Percentiles rank a stretch among this genome's conserved stretches.
Conservation (phyloP, 805 yeast genomes). For the Ogataea angusta region DNA sequence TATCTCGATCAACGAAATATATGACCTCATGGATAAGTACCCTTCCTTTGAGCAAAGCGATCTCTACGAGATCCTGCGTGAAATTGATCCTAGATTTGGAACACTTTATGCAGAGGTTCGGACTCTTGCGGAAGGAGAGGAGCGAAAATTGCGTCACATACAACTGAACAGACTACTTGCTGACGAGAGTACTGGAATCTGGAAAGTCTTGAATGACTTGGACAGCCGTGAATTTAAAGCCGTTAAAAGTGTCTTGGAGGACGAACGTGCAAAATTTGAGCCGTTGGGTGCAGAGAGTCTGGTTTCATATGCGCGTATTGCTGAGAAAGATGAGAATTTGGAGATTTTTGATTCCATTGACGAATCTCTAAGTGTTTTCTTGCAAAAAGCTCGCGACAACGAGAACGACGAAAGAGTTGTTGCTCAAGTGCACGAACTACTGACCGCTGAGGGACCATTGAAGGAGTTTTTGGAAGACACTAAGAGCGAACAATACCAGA, state of each 20-base stretch:
- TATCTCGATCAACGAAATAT: constrained; percentile 3
- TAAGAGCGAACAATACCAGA: neutral
- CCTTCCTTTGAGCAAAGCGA: constrained; percentile 22
- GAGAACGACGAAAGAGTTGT: neutral
- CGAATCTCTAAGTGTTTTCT: constrained; percentile 1
- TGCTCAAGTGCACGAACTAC: neutral
- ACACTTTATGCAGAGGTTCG: constrained; percentile 20
- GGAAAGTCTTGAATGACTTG: constrained; percentile 23
- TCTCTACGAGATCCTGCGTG: constrained; percentile 21
- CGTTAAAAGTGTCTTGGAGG: constrained; percentile 17
- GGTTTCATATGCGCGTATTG: neutral
- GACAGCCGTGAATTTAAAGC: constrained; percentile 17
- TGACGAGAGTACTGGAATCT: constrained; percentile 20
- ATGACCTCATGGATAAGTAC: constrained; percentile 10
- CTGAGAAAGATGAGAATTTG: neutral
- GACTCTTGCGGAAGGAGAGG: constrained; percentile 19
- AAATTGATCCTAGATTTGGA: constrained; percentile 26
- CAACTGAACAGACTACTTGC: constrained; percentile 19
- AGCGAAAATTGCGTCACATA: constrained; percentile 17
- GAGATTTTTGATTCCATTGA: neutral
- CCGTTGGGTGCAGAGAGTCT: constrained; percentile 1
- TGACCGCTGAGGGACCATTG: neutral
- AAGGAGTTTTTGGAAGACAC: neutral
- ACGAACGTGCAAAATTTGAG: constrained; percentile 2
- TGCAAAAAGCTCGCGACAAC: constrained; percentile 2